Base-by-base conservation (phyloP, 441 rosid genomes). In the Mallotus repandus region DNA sequence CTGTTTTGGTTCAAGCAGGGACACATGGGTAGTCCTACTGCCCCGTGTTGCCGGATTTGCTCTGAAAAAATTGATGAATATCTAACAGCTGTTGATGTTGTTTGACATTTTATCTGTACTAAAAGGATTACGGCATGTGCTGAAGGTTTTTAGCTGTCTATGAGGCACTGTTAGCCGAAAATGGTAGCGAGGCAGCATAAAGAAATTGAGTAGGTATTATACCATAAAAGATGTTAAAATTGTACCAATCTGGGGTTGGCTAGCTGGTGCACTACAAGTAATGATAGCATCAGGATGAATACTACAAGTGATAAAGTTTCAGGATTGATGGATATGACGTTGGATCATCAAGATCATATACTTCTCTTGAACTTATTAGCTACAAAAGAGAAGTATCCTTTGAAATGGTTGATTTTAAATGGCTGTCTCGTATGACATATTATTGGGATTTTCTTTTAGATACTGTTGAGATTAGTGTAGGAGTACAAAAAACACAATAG, bases 1-100 rank as follows among this genome's bases (percentile, higher is more conserved):
- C 65, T 69, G 70, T 76, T 67, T 81, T 71, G 48, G 72, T 71
- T 79, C 70, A 62, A 76, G 83, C 75, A 59, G 73, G 80, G 53
- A 70, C 85, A 83, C 85, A 73, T 81, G 78, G 66, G 13, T 8
- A 32, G 54, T 53, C 62, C 25, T 57, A 65, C 19, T 10, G 9
- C 12, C 16, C 12, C 10, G 9, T 11, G 32, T 64, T 21, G 11
- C 53, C 19, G 19, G 18, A 21, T 45, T 64, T 13, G 67, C 45
- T 45, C 9, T 45, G 53, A 45, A 63, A 45, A 12, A 43, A 45
- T 1, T 45, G 49, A 45, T 65, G 9, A 65, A 46, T 22, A 65
- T 65, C n/a, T 15, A 43, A 63, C 53, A 43, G 45, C 66, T 41
- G 21, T 19, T 5, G 7, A 63, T 9, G 9, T 19, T 9, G 21